These are phyloP conservation scores for Penicillium sp. DNA, from an alignment of 2,329 filamentous ascomycete species.

Conservation along the genomic window DNA sequence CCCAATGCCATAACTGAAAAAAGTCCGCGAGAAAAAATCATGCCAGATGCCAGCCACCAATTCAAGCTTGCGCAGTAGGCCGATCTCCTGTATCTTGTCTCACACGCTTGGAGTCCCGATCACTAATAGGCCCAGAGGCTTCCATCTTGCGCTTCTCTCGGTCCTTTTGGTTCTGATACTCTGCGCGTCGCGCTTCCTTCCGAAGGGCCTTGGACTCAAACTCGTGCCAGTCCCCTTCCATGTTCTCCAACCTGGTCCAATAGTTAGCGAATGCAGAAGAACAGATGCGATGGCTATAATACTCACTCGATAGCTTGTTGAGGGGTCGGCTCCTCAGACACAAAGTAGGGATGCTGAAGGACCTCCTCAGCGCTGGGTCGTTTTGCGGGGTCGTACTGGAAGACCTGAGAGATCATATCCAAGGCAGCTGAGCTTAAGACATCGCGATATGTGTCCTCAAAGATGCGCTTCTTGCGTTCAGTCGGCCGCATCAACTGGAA, in stretches of 20 bases:
- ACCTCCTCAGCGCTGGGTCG: conserved; percentile 81
- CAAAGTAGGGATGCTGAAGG: conserved; percentile 84
- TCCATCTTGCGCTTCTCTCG: conserved; percentile 48
- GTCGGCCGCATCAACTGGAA: conserved; percentile 84
- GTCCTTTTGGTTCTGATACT: conserved; percentile 47
- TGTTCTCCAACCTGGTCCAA: conserved; percentile 61
- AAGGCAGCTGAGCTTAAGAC: conserved; percentile 76
- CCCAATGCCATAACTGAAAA: conserved; percentile 9
- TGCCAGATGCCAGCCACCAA: neutral
- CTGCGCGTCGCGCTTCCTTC: conserved; percentile 62
- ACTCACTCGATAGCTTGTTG: conserved; percentile 78
- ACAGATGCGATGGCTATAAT: conserved; percentile 2
- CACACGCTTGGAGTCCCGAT: conserved; percentile 42
- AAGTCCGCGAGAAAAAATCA: neutral
- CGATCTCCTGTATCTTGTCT: conserved; percentile 25
- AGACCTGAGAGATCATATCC: conserved; percentile 78
- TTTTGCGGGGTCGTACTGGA: conserved; percentile 80
- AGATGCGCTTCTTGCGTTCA: conserved; percentile 68
- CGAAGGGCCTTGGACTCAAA: conserved; percentile 94
- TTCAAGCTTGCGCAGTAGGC: neutral
- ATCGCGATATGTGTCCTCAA: conserved; percentile 78
- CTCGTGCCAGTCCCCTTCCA: conserved; percentile 97
- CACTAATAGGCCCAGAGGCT: conserved; percentile 31
- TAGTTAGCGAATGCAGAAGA: conserved; percentile 4
- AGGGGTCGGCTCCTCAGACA: conserved; percentile 70